Base-by-base conservation (phyloP, 257 asterid genomes). In the Solanum corneliomulleri region DNA sequence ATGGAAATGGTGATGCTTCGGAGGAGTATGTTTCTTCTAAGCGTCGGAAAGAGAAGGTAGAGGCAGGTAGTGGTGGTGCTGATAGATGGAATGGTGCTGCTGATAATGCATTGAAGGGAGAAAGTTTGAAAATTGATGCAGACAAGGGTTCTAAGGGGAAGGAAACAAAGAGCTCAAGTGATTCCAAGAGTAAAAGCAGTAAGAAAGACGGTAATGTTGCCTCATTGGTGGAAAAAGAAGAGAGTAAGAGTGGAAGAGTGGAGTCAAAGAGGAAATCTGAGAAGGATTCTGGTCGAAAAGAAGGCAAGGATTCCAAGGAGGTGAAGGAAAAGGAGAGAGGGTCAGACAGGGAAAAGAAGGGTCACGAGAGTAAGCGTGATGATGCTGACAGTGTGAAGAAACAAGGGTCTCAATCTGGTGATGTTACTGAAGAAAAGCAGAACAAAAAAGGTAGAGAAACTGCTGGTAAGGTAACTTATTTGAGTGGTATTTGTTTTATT, bases 221-320 rank as follows among this genome's bases (percentile, higher is more conserved):
- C 82, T 87, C 91, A 21, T 68, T 88, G 69, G 92, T 89, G 92
- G 97, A 96, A 87, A 93, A 92, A 91, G 97, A 93, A 85, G 94
- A 94, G 86, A 76, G 87, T 88, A 92, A 91, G 92, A 91, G 92
- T 85, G 89, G 89, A 68, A 93, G 90, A 90, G 92, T 93, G 60
- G 99, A 95, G 85, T 91, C 98, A 2, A 97, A 92, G 94, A 91
- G 96, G 93, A 97, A 92, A 90, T 92, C 95, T 45, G 99, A 96
- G 90, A 93, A 93, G 92, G 98, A 95, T 90, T 92, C 94, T 86
- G 86, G 90, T 25, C 90, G 97, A 80, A 97, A 91, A 88, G 99
- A 96, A 75, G 93, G 92, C 86, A 95, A 91, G 92, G 98, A 94
- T 56, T 84, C 82, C 52, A 74, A 74, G 82, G 82, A 74, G 82